phyloP scores from a whole-genome alignment of 2,329 filamentous ascomycete species.

The Apiospora aurea region DNA sequence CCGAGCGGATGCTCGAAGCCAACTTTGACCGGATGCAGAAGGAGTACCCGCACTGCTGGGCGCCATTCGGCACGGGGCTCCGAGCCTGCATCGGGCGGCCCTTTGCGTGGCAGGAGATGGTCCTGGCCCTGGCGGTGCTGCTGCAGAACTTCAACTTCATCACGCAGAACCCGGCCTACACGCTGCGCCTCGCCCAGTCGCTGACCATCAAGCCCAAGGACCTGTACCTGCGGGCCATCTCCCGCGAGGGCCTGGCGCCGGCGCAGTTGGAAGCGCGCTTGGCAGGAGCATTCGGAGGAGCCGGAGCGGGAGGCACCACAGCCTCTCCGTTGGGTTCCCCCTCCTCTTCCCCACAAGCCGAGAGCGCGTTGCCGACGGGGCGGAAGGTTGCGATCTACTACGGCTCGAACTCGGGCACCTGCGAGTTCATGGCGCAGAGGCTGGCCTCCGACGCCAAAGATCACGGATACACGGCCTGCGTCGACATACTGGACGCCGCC shows the following conservation, averaged over 20 bases:
- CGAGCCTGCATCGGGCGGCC: constrained; percentile 60
- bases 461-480: constrained; percentile 63
- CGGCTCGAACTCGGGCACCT: constrained; percentile 78
- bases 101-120: constrained; percentile 61
- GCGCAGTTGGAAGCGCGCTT: constrained; percentile 56
- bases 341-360: neutral
- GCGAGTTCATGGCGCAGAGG: constrained; percentile 71
- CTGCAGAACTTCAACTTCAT: constrained; percentile 76
- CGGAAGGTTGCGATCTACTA: constrained; percentile 71
- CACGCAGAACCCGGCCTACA: constrained; percentile 66
- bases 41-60: constrained; percentile 48
- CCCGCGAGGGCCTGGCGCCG: constrained; percentile 54
- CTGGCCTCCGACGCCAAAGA: constrained; percentile 64
- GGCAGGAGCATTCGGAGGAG: constrained; percentile 37
- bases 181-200: constrained; percentile 17
- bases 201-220: constrained; percentile 27
- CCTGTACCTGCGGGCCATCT: constrained; percentile 58
- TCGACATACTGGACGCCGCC: constrained; percentile 67
- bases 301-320: neutral
- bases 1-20: constrained; percentile 68
- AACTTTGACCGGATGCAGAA: constrained; percentile 46
- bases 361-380: constrained; percentile 31
- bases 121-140: constrained; percentile 60
- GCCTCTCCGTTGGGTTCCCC: constrained; percentile 14
- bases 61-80: constrained; percentile 61